A percentile compares a stretch with the other conserved stretches of the same genome.
Evolutionary conservation across 441 rosid species (phyloP).

Genomic region (Gossypium davidsonii): DNA sequence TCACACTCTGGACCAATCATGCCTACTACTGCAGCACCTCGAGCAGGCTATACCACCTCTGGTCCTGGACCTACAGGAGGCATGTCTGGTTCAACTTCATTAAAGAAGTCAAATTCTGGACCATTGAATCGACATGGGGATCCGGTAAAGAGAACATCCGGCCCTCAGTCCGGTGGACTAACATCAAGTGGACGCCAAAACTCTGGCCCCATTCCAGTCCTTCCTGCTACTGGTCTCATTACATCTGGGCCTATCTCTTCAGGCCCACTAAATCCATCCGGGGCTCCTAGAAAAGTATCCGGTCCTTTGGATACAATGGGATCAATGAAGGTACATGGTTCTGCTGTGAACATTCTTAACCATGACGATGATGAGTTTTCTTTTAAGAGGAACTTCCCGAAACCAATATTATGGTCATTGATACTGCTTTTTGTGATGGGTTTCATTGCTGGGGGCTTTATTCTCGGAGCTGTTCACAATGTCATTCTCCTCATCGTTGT

Average conservation of each 20-base stretch:
- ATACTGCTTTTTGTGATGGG: conserved; percentile 76
- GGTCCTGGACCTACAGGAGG: conserved; percentile 58
- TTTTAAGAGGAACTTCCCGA: conserved; percentile 66
- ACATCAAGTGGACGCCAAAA: conserved; percentile 79
- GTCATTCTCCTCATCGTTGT: conserved; percentile 73
- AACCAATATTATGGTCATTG: conserved; percentile 68
- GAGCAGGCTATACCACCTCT: conserved; percentile 54
- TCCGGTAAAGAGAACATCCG: conserved; percentile 77
- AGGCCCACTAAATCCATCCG: conserved; percentile 78
- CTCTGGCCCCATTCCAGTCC: conserved; percentile 86
- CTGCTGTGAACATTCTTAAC: conserved; percentile 60
- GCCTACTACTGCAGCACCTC: conserved; percentile 66
- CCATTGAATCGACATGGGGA: conserved; percentile 92
- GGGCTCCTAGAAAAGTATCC: conserved; percentile 82
- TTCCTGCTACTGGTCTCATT: conserved; percentile 86
- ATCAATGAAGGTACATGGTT: conserved; percentile 56
- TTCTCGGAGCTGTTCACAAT: conserved; percentile 86
- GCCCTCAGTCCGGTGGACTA: conserved; percentile 87
- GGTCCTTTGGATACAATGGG: conserved; percentile 86
- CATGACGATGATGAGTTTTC: conserved; percentile 59
- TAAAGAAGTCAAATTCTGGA: conserved; percentile 84
- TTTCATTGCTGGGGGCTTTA: conserved; percentile 82
- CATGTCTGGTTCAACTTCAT: conserved; percentile 41
- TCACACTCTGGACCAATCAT: conserved; percentile 78
- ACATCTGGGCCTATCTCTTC: conserved; percentile 90